Evolutionary conservation across 306 rosid species (phyloP).

Genomic region (Vigna hirtella): DNA sequence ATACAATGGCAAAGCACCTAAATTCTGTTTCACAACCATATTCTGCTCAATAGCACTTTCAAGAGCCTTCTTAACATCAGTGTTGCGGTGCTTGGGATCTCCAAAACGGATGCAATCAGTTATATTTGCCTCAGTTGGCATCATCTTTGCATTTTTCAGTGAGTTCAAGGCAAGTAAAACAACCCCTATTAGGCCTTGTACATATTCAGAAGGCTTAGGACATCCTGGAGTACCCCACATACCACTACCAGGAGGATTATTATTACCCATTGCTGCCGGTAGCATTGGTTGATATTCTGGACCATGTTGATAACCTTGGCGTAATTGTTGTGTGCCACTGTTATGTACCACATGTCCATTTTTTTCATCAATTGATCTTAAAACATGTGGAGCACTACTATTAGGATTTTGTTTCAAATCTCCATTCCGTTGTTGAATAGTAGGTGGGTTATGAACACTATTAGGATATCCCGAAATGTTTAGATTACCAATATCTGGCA

Average conservation of each 20-base stretch:
- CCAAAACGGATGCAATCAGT: slow-evolving; percentile 82
- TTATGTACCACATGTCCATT: slow-evolving; percentile 59
- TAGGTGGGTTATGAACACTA: slow-evolving; percentile 52
- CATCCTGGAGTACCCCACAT: slow-evolving; percentile 79
- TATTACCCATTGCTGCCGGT: slow-evolving; percentile 47
- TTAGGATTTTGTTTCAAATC: slow-evolving; percentile 60
- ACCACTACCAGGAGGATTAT: slow-evolving; percentile 59
- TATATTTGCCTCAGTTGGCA: slow-evolving; percentile 88
- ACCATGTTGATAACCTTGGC: slow-evolving; percentile 57
- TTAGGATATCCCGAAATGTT: slow-evolving; percentile 57
- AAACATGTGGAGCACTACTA: slow-evolving; percentile 48
- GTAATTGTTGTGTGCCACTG: slow-evolving; percentile 57
- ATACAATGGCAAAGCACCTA: slow-evolving; percentile 75
- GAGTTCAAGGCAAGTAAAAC: slow-evolving; percentile 81
- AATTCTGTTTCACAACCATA: slow-evolving; percentile 83
- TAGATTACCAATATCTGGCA: slow-evolving; percentile 67
- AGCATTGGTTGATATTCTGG: slow-evolving; percentile 53
- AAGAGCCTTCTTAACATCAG: slow-evolving; percentile 86
- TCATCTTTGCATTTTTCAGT: slow-evolving; percentile 72
- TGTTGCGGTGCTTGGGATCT: slow-evolving; percentile 76
- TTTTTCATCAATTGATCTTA: slow-evolving; percentile 53
- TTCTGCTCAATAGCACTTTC: slow-evolving; percentile 78
- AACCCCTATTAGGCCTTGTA: slow-evolving; percentile 87
- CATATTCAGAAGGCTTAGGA: slow-evolving; percentile 76
- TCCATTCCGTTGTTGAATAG: slow-evolving; percentile 54